Conservation (phyloP, 345 rosid species). For the Eucalyptus melliodora region DNA sequence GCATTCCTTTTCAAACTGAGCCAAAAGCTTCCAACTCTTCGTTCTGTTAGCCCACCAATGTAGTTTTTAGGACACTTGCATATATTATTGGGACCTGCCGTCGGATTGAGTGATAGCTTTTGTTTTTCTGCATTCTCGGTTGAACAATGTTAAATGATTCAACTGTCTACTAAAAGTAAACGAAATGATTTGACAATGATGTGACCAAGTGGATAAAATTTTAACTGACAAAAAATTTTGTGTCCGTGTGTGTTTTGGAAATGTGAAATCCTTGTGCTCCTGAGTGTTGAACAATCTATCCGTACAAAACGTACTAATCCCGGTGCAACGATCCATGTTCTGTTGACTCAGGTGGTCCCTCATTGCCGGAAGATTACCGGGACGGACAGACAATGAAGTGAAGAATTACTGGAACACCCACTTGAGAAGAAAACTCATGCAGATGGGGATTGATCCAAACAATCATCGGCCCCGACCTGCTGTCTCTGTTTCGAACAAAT, state of each 20-base stretch:
- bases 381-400: constrained; percentile 21
- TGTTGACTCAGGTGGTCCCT: constrained; percentile 9
- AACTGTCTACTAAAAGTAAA: not conserved
- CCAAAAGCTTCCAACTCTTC: not conserved
- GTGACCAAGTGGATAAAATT: not conserved
- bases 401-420: constrained; percentile 26
- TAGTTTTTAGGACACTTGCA: not conserved
- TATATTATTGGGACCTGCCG: not conserved
- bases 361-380: constrained; percentile 22
- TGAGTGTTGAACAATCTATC: not conserved
- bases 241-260: not conserved
- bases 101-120: not conserved
- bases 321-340: not conserved
- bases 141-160: not conserved
- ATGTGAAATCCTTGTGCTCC: not conserved
- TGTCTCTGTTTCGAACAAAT: not conserved
- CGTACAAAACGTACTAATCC: not conserved
- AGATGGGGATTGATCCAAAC: constrained; percentile 8
- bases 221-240: not conserved
- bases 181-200: not conserved
- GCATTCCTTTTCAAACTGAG: not conserved
- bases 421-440: constrained; percentile 7
- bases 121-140: not conserved
- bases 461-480: not conserved
- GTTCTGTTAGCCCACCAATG: not conserved